Evolutionary conservation across 2,329 filamentous ascomycete genomes (phyloP), one percentile per base, ranked within the genome.

Genomic region (Fusarium metavorans): DNA sequence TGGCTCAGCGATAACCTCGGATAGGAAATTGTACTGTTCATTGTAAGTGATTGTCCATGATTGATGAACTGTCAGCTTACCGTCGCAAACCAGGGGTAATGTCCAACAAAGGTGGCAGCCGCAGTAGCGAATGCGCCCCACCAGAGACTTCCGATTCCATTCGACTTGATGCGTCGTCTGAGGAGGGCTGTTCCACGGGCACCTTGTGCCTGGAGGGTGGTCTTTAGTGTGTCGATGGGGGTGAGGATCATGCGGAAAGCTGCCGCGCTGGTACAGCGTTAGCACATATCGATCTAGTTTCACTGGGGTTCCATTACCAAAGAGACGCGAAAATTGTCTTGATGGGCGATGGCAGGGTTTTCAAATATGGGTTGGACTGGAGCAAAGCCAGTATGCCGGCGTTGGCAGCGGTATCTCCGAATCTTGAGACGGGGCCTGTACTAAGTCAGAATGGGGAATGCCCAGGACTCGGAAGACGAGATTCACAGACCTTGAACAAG

Each of bases 61-160:
- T 13, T 5, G 1, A 3, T 3, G 4, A 3, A 0, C 4, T 5
- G 9, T 14, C 7, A 3, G 50, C 80, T 59, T 74, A 85, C 85
- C 0, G 86, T 87, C 11, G 85, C 86, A 66, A 87, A 87, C 86
- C 86, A 87, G 5, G 86, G 86, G 45, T 87, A 87, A 59, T 87
- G 83, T 4, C 86, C 86, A 2, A 85, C 86, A 67, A 87, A 87
- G 0, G 86, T 87, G 0, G 86, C 86, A 1, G 84, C 85, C 0
- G 86, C 86, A 0, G 86, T 87, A 5, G 86, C 86, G 56, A 87
- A 79, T 0, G 86, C 86, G 13, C 86, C 86, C 86, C 86, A 87
- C 85, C 86, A 87, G 11, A 87, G 75, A 64, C 85, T 87, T 2
- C 84, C 84, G 4, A 87, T 32, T 0, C 86, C 86, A 23, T 87